Base-by-base conservation (phyloP, 495 filamentous ascomycete genomes). In the Penicillium paradoxum region DNA sequence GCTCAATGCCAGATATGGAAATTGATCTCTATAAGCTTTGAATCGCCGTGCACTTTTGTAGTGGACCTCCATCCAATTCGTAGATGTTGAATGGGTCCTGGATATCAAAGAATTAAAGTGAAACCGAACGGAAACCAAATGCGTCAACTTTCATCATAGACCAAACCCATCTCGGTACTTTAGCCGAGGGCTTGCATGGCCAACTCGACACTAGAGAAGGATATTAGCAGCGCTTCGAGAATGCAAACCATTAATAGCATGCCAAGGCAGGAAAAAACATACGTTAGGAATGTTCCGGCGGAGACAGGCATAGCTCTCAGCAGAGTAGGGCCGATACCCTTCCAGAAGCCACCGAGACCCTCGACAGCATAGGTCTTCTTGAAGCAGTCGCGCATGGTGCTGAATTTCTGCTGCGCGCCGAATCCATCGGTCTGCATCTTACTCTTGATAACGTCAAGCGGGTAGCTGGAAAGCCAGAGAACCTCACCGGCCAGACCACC, bases 341-440 rank as follows among this genome's bases (percentile, higher is more conserved):
- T 96, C 91, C 91, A 97, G 75, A 98, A 97, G 4, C 91, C 95
- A 39, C 83, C 73, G 56, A 82, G 54, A 4, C 93, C 93, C 69
- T 96, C 91, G 19, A 70, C 73, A 42, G 79, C 72, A 73, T 80
- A 95, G 21, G 86, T 90, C 81, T 96, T 85, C 57, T 73, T 76
- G 70, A 96, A 95, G 74, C 89, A 93, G 71, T 97, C 90, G 39
- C 83, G 79, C 90, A 96, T 96, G 48, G 71, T 85, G 74, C 73
- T 81, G 71, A 87, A 97, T 63, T 77, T 74, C 79, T 79, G 81
- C 49, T 79, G 69, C 1, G 79, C 78, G 19, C 83, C 82, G 64
- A 97, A 90, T 18, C 89, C 91, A 75, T 98, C 93, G 55, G 83
- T 95, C 80, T 98, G 93, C 92, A 97, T 95, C 83, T 95, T 97